Percentiles rank a stretch among this genome's conserved stretches.
Evolutionary conservation across 2,329 filamentous ascomycete species (phyloP).

Genomic region (Colletotrichum truncatum): DNA sequence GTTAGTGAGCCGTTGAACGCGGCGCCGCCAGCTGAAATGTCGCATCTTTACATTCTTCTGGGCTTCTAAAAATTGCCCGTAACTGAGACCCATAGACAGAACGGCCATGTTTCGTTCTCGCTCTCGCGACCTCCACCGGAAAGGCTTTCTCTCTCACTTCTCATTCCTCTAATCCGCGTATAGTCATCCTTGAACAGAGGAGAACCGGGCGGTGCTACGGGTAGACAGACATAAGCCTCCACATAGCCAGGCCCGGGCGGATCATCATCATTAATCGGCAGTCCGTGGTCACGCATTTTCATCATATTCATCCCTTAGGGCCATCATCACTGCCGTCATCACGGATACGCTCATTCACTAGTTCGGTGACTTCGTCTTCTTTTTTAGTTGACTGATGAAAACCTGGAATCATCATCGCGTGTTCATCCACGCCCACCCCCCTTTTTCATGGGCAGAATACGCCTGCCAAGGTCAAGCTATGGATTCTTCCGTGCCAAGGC

Average conservation of each 20-base stretch:
- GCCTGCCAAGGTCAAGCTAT: slow-evolving; percentile 17
- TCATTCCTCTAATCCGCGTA: slow-evolving; percentile 9
- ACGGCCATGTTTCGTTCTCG: slow-evolving; percentile 9
- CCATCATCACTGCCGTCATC: slow-evolving; percentile 9
- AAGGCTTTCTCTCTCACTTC: neutral
- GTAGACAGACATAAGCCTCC: neutral
- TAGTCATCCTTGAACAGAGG: neutral
- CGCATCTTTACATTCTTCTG: neutral
- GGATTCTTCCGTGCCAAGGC: slow-evolving; percentile 19
- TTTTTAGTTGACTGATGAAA: neutral
- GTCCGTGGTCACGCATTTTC: neutral
- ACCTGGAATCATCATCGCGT: neutral
- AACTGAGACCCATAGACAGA: neutral
- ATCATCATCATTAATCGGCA: neutral
- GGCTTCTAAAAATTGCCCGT: neutral
- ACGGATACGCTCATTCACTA: slow-evolving; percentile 4
- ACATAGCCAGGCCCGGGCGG: neutral
- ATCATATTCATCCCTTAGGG: neutral
- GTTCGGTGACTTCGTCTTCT: neutral
- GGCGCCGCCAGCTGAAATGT: slow-evolving; percentile 1
- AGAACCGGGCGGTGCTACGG: slow-evolving; percentile 16
- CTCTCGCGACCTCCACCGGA: slow-evolving; percentile 4
- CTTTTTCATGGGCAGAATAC: neutral
- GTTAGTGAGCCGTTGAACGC: slow-evolving; percentile 21
- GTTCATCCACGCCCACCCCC: neutral